These are phyloP conservation scores for Lactifluus rugatus DNA, from an alignment of 768 basidiomycete species.

Conservation along the genomic window DNA sequence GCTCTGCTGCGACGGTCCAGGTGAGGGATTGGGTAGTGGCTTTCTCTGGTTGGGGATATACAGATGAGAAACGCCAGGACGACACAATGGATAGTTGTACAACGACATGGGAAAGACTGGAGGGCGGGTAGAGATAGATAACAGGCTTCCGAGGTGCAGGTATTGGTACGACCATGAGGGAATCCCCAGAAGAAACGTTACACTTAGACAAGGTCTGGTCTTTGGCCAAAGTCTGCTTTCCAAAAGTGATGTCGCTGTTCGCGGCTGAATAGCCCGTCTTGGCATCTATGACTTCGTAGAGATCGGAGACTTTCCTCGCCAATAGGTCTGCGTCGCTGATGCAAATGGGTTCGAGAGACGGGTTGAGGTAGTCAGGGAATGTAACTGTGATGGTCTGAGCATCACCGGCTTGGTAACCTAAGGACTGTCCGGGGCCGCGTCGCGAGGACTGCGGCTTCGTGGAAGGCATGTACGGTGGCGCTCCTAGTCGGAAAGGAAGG, in stretches of 20 bases:
- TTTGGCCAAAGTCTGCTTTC: not conserved
- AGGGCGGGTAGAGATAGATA: constrained; percentile 9
- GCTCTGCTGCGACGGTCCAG: not conserved
- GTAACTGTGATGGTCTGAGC: not conserved
- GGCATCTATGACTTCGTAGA: not conserved
- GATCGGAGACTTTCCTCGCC: not conserved
- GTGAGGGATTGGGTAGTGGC: not conserved
- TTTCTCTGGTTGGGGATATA: not conserved
- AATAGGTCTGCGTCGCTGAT: not conserved
- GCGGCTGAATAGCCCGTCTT: not conserved
- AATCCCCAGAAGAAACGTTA: not conserved
- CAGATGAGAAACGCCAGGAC: constrained; percentile 3
- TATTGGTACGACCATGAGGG: not conserved
- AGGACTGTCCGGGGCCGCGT: too few species aligned
- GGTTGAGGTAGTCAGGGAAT: not conserved
- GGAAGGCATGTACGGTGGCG: not conserved
- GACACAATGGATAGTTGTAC: not conserved
- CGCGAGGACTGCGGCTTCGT: not conserved
- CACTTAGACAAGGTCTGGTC: not conserved
- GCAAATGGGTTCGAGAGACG: not conserved
- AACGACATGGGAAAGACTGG: not conserved
- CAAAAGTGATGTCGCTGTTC: not conserved
- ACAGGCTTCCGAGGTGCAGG: not conserved
- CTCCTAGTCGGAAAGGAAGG: not conserved
- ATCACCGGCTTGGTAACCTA: not conserved